Percentiles rank a stretch among this genome's conserved stretches.
Conservation (phyloP, 2,329 filamentous ascomycete species). For the Fusarium humuli region DNA sequence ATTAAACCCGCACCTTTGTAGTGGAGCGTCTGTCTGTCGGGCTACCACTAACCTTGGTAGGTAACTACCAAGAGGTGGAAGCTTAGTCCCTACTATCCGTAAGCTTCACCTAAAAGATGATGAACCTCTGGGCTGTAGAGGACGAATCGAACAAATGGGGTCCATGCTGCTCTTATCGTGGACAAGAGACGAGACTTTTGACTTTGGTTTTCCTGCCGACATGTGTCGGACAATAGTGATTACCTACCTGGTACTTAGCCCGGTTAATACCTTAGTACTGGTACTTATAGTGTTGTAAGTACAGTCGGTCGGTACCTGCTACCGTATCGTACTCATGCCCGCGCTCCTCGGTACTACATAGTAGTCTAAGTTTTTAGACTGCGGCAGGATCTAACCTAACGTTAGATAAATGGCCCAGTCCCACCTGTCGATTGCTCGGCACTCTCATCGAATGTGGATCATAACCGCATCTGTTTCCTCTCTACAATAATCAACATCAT, state of each 20-base stretch:
- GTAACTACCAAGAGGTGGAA: not conserved
- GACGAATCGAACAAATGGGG: not conserved
- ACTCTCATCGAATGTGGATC: constrained; percentile 25
- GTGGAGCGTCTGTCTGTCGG: constrained; percentile 4
- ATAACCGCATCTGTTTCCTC: constrained; percentile 15
- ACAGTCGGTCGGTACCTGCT: too few species aligned
- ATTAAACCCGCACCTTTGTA: not conserved
- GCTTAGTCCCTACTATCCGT: not conserved
- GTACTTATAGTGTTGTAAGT: not conserved
- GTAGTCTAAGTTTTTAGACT: constrained; percentile 3
- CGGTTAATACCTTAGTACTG: not conserved
- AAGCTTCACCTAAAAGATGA: not conserved
- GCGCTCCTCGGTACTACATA: not conserved
- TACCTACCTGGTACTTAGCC: not conserved
- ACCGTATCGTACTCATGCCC: not conserved
- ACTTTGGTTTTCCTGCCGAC: not conserved
- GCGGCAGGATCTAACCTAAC: constrained; percentile 1
- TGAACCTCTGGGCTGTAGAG: not conserved
- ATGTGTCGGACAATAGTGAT: not conserved
- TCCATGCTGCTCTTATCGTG: not conserved
- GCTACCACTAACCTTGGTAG: not conserved
- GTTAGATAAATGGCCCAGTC: constrained; percentile 24
- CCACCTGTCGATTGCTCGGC: constrained; percentile 27
- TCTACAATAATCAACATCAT: constrained; percentile 1
- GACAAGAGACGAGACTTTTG: not conserved